A percentile compares a stretch with the other conserved stretches of the same genome.
Evolutionary conservation across 2,329 filamentous ascomycete genomes (phyloP).

Genomic region (Neonectria neomacrospora): DNA sequence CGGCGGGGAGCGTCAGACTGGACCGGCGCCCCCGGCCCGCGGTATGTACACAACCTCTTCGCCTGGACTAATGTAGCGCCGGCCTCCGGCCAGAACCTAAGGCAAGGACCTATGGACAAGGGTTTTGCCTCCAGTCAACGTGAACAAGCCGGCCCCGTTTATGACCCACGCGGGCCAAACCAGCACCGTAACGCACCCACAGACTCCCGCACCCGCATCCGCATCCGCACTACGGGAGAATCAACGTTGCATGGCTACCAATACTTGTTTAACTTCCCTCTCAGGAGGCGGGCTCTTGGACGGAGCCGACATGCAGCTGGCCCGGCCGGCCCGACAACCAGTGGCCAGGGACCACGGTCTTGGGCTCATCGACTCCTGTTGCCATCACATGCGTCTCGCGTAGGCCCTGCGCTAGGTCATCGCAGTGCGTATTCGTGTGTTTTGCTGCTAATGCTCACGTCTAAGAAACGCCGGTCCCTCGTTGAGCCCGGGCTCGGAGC

Average conservation of each 20-base stretch:
- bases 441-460: not conserved
- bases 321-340: not conserved
- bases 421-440: constrained; percentile 10
- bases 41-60: not conserved
- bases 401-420: not conserved
- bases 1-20: not conserved
- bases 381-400: not conserved
- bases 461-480: not conserved
- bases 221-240: constrained; percentile 5
- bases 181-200: not conserved
- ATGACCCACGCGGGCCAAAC: not conserved
- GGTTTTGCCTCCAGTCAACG: not conserved
- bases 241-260: constrained; percentile 3
- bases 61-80: constrained; percentile 14
- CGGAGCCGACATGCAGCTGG: constrained; percentile 12
- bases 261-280: constrained; percentile 7
- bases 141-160: not conserved
- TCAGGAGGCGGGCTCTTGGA: not conserved
- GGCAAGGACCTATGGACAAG: not conserved
- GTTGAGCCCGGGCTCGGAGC: not conserved
- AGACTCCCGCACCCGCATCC: constrained; percentile 3
- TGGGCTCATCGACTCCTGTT: constrained; percentile 5
- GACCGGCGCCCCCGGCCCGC: not conserved
- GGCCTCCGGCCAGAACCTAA: constrained; percentile 4
- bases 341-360: not conserved